Percentiles rank a stretch among this genome's conserved stretches.
Conservation (phyloP, 2,329 filamentous ascomycete genomes). For the Sclerotiophoma versabilis region DNA sequence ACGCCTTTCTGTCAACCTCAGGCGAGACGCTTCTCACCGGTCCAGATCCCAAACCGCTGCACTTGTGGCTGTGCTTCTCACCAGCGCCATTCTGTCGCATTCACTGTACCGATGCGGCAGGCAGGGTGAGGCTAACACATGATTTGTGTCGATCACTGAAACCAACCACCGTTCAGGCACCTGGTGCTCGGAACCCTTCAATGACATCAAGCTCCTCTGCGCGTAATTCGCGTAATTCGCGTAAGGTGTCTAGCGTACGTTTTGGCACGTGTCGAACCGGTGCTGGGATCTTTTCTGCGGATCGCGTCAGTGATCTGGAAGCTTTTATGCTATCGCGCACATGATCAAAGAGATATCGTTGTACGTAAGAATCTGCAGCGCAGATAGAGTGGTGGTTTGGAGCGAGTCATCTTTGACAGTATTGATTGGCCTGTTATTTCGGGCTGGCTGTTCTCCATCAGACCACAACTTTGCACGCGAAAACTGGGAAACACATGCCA, state of each 20-base stretch:
- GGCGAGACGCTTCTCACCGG: conserved; percentile 7
- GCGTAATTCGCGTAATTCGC: conserved; percentile 14
- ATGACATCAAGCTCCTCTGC: conserved; percentile 17
- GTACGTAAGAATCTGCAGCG: conserved; percentile 1
- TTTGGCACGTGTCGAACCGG: conserved; percentile 5
- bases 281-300: neutral
- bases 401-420: neutral
- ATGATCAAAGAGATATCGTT: neutral
- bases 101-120: conserved; percentile 10
- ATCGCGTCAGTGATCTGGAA: neutral
- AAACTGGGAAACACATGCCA: conserved; percentile 8
- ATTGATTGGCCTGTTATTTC: conserved; percentile 12
- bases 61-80: conserved; percentile 11
- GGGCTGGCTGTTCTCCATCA: conserved; percentile 5
- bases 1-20: conserved; percentile 15
- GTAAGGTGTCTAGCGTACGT: conserved; percentile 13
- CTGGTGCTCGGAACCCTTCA: conserved; percentile 6
- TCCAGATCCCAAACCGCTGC: conserved; percentile 1
- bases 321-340: neutral
- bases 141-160: conserved; percentile 5
- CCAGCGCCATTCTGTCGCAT: neutral
- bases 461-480: conserved; percentile 1
- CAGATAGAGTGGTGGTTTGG: neutral
- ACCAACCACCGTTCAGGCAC: conserved; percentile 1
- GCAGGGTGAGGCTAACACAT: conserved; percentile 2